Evolutionary conservation across 768 basidiomycete genomes (phyloP), one percentile per base, ranked within the genome.

Genomic region (Hemileccinum rubropunctum): DNA sequence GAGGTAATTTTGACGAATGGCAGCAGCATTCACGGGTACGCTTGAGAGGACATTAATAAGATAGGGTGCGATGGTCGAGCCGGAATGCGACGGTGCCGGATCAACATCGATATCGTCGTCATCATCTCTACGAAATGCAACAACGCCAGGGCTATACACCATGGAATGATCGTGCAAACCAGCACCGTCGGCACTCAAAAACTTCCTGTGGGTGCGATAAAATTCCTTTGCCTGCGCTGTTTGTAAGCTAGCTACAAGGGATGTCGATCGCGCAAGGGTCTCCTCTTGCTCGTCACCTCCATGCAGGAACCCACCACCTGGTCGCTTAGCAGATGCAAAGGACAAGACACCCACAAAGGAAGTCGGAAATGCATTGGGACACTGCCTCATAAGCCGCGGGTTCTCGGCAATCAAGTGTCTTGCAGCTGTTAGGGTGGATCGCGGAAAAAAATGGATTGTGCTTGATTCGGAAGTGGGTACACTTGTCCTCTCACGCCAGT

Each of bases 261-360:
- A 71, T 37, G 70, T 75, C 3, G 59, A 67, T 42, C 76, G 64
- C 41, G 74, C 72, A 40, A 78, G 61, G 17, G 48, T 52, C 57
- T 76, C 76, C 41, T 76, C 76, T 58, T 76, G 76, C 43, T 76
- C 77, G 49, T 74, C 68, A 13, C 73, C 73, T 33, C 77, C 77
- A 34, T 68, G 68, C 40, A 74, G 56, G 51, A 68, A 76, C n/a
- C 72, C 72, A 27, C 76, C 75, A 23, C 73, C 73, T 12, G 73
- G 71, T 50, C 70, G 71, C 59, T 73, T 76, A 12, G 73, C 65
- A 41, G 73, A 75, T 10, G 73, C 71, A 58, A 68, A 73, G 36
- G 74, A 76, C 6, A 76, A 58, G n/a, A 76, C 58, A 21, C 74
- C 74, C 20, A 75, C 51, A 12, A 56, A 60, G 11, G 66, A 64